phyloP scores from a whole-genome alignment of 2,329 filamentous ascomycete genomes.

The Phaeosphaeria sp. region DNA sequence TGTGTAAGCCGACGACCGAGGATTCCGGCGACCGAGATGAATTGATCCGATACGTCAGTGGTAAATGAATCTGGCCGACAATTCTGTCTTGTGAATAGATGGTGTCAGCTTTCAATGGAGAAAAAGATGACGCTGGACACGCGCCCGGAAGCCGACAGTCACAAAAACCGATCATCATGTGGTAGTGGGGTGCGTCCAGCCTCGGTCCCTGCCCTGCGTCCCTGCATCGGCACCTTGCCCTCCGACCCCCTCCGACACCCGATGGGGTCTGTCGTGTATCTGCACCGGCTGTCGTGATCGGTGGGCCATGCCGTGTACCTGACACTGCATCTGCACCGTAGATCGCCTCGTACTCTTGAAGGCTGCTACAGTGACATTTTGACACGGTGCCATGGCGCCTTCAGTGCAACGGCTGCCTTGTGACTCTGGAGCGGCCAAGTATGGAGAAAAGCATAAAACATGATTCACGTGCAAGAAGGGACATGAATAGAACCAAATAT shows the following conservation, averaged over 20 bases:
- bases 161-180: slow-evolving; percentile 9
- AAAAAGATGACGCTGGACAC: slow-evolving; percentile 1
- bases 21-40: slow-evolving; percentile 10
- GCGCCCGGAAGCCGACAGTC: slow-evolving; percentile 3
- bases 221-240: slow-evolving; percentile 11
- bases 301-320: background rate
- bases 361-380: background rate
- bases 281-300: background rate
- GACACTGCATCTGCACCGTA: background rate
- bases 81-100: background rate
- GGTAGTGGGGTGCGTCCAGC: slow-evolving; percentile 8
- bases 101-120: background rate
- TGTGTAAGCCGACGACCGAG: slow-evolving; percentile 35
- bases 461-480: background rate
- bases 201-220: slow-evolving; percentile 11
- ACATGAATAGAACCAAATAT: background rate
- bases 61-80: background rate
- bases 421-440: background rate
- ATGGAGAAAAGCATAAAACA: background rate
- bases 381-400: background rate
- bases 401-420: background rate
- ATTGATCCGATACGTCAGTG: background rate
- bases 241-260: slow-evolving; percentile 3
- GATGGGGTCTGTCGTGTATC: background rate
- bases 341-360: background rate